Evolutionary conservation across 2,329 filamentous ascomycete genomes (phyloP).

Genomic region (Dactylella cylindrospora): DNA sequence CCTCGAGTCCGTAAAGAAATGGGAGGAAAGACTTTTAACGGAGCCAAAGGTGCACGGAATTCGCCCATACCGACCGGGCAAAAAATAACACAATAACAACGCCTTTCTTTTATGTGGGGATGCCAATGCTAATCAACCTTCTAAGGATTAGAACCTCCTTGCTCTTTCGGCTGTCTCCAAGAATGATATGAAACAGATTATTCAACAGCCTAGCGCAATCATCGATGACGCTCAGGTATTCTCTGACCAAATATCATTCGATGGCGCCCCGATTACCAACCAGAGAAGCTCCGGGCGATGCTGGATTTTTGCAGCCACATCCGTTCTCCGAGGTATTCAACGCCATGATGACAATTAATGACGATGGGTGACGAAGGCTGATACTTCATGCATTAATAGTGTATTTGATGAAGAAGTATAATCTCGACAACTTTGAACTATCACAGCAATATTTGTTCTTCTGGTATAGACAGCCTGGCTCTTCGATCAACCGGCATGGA

Average conservation of each 20-base stretch:
- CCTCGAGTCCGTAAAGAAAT: conserved; percentile 43
- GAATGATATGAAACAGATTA: conserved; percentile 46
- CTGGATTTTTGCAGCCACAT: conserved; percentile 91
- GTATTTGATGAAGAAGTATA: conserved; percentile 81
- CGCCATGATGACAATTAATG: background rate
- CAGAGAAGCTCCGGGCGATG: conserved; percentile 79
- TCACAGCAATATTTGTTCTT: conserved; percentile 86
- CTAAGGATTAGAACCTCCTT: conserved; percentile 45
- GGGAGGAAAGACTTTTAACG: conserved; percentile 46
- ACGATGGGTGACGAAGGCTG: no score
- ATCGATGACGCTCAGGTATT: conserved; percentile 76
- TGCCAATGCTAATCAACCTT: no score
- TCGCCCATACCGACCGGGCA: background rate
- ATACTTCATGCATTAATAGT: conserved; percentile 52
- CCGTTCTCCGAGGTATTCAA: conserved; percentile 68
- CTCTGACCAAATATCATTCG: conserved; percentile 78
- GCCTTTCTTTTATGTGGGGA: background rate
- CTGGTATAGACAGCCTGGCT: conserved; percentile 57
- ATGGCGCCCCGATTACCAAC: conserved; percentile 81
- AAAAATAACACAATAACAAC: conserved; percentile 10
- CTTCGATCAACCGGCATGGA: background rate
- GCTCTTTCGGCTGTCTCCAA: conserved; percentile 48
- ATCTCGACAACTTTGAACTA: conserved; percentile 76
- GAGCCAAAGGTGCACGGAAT: conserved; percentile 46
- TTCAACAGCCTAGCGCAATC: conserved; percentile 52